Conservation (phyloP, 148 eudicot species). For the Polygonum maritimum region DNA sequence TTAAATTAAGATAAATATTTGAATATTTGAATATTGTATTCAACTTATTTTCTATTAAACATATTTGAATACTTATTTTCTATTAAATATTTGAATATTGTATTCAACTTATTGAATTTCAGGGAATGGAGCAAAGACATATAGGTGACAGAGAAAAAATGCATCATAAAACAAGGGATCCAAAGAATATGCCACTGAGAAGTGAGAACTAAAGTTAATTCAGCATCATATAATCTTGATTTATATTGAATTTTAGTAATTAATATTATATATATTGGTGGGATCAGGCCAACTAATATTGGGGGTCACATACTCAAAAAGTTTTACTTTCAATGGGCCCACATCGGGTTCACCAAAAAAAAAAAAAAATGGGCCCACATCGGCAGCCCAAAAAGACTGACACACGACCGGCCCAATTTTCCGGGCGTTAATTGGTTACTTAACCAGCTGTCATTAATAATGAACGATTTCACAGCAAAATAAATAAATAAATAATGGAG, state of each 20-base stretch:
- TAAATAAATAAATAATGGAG: neutral
- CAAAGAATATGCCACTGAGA: neutral
- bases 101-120: too few species aligned
- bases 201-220: neutral
- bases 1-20: too few species aligned
- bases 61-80: too few species aligned
- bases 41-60: too few species aligned
- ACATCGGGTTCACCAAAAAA: too few species aligned
- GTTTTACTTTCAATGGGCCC: neutral
- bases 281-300: neutral
- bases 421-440: neutral
- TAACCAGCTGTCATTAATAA: neutral
- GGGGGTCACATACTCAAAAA: neutral
- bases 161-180: neutral
- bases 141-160: neutral
- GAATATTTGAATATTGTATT: too few species aligned
- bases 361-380: conserved; percentile 5
- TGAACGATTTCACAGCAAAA: neutral
- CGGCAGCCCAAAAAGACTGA: neutral
- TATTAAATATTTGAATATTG: too few species aligned
- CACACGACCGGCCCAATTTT: neutral
- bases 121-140: neutral
- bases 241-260: neutral
- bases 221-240: neutral
- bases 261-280: neutral